phyloP scores from a whole-genome alignment of 2,329 filamentous ascomycete genomes.

The Didymella arachidicola region DNA sequence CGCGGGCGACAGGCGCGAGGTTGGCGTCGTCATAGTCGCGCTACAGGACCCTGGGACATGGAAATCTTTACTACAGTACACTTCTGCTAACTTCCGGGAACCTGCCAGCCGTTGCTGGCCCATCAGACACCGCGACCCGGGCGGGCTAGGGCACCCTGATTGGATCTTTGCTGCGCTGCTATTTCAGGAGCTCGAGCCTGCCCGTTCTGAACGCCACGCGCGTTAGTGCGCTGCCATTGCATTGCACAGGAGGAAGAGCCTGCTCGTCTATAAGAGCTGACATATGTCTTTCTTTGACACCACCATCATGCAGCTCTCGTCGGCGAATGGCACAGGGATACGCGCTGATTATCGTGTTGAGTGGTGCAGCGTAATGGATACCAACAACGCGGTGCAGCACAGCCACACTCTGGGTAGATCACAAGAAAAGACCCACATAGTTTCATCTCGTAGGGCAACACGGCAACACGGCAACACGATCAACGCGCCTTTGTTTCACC shows the following conservation, averaged over 20 bases:
- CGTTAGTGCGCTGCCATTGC: background rate
- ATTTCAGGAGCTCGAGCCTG: slow-evolving; percentile 8
- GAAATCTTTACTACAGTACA: slow-evolving; percentile 13
- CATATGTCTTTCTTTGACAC: background rate
- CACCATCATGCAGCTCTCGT: background rate
- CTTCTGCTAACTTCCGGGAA: slow-evolving; percentile 1
- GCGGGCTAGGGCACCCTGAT: slow-evolving; percentile 4
- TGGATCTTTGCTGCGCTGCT: slow-evolving; percentile 7
- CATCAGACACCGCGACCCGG: slow-evolving; percentile 1
- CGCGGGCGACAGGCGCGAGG: background rate
- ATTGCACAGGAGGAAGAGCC: background rate
- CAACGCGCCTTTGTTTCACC: slow-evolving; percentile 7
- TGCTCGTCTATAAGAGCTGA: slow-evolving; percentile 3
- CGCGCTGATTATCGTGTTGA: background rate
- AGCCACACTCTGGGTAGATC: slow-evolving; percentile 8
- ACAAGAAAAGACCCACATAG: background rate
- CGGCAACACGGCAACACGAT: slow-evolving; percentile 14
- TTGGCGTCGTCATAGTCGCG: slow-evolving; percentile 8
- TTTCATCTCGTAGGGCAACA: slow-evolving; percentile 15
- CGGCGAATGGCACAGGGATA: background rate
- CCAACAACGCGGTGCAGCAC: slow-evolving; percentile 11
- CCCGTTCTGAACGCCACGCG: slow-evolving; percentile 6
- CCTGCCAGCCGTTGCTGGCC: slow-evolving; percentile 4
- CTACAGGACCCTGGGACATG: slow-evolving; percentile 4
- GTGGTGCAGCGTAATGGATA: background rate